Base-by-base conservation (phyloP, 352 stramenopile genomes). In the Globisporangium megalacanthum region DNA sequence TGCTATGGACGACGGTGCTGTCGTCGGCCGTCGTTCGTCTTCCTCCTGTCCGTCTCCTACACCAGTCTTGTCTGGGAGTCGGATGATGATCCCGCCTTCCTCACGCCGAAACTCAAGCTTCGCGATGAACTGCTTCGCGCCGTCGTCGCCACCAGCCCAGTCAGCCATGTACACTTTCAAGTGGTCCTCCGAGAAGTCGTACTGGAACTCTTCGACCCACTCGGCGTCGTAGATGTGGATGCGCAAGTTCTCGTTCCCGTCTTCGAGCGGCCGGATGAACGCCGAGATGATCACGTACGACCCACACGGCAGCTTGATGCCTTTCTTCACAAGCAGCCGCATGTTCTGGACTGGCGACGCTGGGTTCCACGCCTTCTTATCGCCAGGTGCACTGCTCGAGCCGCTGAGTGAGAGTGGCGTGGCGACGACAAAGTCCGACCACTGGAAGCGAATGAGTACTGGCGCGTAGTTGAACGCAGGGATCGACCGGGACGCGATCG, bases 151-250 rank as follows among this genome's bases (percentile, higher is more conserved):
- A 7, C 70, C 75, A 2, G 45, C 69, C 56, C 66, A 75, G 36
- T 72, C 69, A 11, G 66, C 54, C 6, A 85, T 62, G 36, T 87
- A 87, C 6, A 75, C 75, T 20, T 72, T 70, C 31, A 87, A 59
- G 20, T 86, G 67, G 10, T 89, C 79, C 56, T 89, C 79, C 0
- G 65, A 75, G 50, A 88, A 89, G 41, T 89, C 79, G 48, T 86
- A 89, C 58, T 87, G 77, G 65, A 88, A 89, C 45, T 89, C 77
- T 42, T 89, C 79, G 14, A 89, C 73, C 22, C 73, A 73, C 54
- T 89, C 79, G 13, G 73, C 62, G 41, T 89, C 79, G 51, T 89
- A 89, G 33, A 89, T 88, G 50, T 88, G 73, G 48, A 89, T 70
- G 2, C 77, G 73, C 22, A 89, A 36, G 39, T 82, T 88, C 55